Conservation (phyloP, 345 rosid species). For the Hibiscus trionum region DNA sequence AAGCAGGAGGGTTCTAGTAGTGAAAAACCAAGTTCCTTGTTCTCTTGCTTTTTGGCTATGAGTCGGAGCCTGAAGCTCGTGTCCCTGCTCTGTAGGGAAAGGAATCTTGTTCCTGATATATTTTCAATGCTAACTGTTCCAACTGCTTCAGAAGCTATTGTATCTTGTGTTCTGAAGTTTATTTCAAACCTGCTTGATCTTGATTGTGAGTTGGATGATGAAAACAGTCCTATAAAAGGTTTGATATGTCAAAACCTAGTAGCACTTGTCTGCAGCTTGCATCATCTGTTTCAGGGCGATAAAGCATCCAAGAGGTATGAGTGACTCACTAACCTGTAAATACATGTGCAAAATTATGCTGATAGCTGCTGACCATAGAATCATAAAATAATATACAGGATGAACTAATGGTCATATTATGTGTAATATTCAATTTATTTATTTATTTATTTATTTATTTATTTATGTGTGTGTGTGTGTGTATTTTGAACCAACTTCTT, state of each 20-base stretch:
- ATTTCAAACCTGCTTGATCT: slow-evolving; percentile 72
- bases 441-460: not conserved
- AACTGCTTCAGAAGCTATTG: slow-evolving; percentile 78
- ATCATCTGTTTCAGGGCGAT: slow-evolving; percentile 47
- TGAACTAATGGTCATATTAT: not conserved
- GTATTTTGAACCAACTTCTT: not conserved
- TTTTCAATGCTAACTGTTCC: slow-evolving; percentile 60
- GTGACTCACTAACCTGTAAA: slow-evolving; percentile 1
- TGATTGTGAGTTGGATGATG: slow-evolving; percentile 48
- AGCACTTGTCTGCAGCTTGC: slow-evolving; percentile 59
- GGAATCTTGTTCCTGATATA: slow-evolving; percentile 66
- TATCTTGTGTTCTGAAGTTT: slow-evolving; percentile 58
- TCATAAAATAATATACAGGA: not conserved
- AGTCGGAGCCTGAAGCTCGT: slow-evolving; percentile 64
- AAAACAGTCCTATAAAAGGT: slow-evolving; percentile 28
- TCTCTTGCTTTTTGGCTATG: slow-evolving; percentile 91
- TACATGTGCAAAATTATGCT: not conserved
- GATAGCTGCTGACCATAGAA: not conserved
- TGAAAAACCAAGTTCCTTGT: slow-evolving; percentile 82
- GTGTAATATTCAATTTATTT: not conserved
- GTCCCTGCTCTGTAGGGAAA: slow-evolving; percentile 51
- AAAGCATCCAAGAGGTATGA: slow-evolving; percentile 54
- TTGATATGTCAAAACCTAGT: slow-evolving; percentile 52
- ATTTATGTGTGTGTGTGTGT: not conserved
- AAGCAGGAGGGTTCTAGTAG: slow-evolving; percentile 93